These are phyloP conservation scores for Suhomyces canberraensis DNA, from an alignment of 805 yeast genomes.

Conservation along the genomic window DNA sequence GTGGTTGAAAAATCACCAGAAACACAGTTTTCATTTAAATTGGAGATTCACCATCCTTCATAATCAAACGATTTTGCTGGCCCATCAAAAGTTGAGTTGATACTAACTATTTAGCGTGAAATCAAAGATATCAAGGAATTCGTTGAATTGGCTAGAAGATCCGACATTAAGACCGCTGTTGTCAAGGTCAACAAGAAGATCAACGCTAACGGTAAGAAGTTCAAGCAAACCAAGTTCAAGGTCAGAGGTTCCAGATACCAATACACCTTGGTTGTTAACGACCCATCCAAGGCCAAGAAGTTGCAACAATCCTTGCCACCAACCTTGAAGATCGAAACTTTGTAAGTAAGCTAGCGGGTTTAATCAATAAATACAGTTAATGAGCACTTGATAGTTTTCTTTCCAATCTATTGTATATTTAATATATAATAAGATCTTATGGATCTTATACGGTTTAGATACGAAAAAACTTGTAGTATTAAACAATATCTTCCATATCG, in stretches of 20 bases:
- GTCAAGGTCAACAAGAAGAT: conserved; percentile 89
- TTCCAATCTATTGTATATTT: conserved; percentile 10
- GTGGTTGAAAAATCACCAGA: no score
- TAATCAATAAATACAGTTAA: conserved; percentile 1
- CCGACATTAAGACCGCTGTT: conserved; percentile 89
- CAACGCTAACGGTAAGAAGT: conserved; percentile 76
- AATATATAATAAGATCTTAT: conserved; percentile 8
- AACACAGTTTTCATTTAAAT: no score
- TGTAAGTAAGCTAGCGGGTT: conserved; percentile 26
- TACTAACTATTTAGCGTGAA: conserved; percentile 44
- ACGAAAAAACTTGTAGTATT: conserved; percentile 5
- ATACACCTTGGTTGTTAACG: conserved; percentile 94
- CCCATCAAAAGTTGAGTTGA: no score
- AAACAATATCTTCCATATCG: conserved; percentile 74
- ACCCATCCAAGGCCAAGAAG: conserved; percentile 95
- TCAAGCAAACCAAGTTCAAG: conserved; percentile 97
- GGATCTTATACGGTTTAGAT: conserved; percentile 6
- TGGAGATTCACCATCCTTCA: no score
- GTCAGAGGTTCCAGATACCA: conserved; percentile 93
- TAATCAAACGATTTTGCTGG: no score
- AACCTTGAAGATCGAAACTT: conserved; percentile 65
- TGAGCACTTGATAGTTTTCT: conserved; percentile 5
- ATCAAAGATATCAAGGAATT: conserved; percentile 96
- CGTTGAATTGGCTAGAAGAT: conserved; percentile 94
- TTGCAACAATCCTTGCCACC: conserved; percentile 97